phyloP scores from a whole-genome alignment of 257 asterid species.

The Forsythia viridissima region DNA sequence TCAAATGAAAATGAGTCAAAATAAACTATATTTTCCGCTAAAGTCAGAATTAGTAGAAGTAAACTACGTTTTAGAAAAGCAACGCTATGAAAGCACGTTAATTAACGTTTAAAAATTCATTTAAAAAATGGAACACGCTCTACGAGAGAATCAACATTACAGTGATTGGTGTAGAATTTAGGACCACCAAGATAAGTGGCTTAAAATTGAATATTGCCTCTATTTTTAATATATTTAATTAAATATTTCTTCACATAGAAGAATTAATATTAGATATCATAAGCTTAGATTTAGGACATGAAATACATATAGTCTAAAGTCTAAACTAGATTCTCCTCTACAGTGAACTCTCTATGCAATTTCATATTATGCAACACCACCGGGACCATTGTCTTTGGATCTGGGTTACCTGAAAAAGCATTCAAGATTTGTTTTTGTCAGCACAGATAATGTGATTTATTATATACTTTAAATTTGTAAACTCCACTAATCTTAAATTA shows the following conservation, averaged over 20 bases:
- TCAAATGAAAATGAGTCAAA: no score
- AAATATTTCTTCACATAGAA: neutral
- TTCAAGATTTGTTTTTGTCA: neutral
- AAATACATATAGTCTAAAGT: no score
- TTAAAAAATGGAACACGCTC: neutral
- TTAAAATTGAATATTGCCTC: neutral
- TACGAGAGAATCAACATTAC: neutral
- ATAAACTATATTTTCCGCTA: no score
- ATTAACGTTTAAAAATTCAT: neutral
- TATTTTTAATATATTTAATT: neutral
- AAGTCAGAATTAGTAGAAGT: neutral
- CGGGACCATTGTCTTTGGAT: neutral
- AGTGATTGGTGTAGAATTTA: neutral
- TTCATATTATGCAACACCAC: neutral
- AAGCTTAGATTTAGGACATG: neutral
- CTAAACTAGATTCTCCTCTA: neutral
- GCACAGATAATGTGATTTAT: neutral
- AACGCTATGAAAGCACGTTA: neutral
- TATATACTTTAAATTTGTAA: neutral
- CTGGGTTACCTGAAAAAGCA: neutral
- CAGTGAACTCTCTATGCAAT: neutral
- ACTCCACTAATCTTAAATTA: no score
- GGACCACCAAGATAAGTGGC: neutral
- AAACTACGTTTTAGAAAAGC: neutral
- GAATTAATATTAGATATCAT: neutral